phyloP scores from a whole-genome alignment of 345 rosid species.

The Brassica cretica region DNA sequence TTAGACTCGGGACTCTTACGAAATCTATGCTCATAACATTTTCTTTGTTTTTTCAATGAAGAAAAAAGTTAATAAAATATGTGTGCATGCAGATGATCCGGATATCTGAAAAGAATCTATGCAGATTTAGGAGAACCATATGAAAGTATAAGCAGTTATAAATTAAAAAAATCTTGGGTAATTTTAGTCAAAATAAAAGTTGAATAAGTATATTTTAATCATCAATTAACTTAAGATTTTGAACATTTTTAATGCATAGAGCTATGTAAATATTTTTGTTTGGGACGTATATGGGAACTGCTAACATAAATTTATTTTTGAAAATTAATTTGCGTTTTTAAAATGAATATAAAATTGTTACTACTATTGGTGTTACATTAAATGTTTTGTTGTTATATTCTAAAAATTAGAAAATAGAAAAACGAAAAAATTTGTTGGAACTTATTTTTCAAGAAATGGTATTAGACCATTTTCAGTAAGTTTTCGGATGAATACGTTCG shows the following conservation, averaged over 20 bases:
- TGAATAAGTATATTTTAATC: not conserved
- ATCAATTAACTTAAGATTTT: not conserved
- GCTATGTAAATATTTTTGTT: not conserved
- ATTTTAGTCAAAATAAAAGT: not conserved
- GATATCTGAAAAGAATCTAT: not conserved
- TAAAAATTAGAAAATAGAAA: too few relatives aligned
- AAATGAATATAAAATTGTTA: too few relatives aligned
- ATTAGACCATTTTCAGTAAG: too few relatives aligned
- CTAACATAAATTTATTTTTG: not conserved
- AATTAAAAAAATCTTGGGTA: not conserved
- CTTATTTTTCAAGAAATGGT: too few relatives aligned
- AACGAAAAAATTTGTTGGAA: too few relatives aligned
- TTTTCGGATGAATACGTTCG: too few relatives aligned
- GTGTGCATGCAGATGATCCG: not conserved
- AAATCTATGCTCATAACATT: not conserved
- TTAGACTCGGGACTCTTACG: slow-evolving; percentile 14
- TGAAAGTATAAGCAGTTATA: not conserved
- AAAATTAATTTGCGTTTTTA: too few relatives aligned
- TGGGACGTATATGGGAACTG: not conserved
- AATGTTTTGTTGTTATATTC: too few relatives aligned
- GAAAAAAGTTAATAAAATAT: not conserved
- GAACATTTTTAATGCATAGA: not conserved
- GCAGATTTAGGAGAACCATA: not conserved
- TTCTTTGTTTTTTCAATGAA: not conserved
- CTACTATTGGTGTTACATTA: too few relatives aligned